These are phyloP conservation scores for Arthrocladium fulminans DNA, from an alignment of 2,329 filamentous ascomycete genomes.

Conservation along the genomic window DNA sequence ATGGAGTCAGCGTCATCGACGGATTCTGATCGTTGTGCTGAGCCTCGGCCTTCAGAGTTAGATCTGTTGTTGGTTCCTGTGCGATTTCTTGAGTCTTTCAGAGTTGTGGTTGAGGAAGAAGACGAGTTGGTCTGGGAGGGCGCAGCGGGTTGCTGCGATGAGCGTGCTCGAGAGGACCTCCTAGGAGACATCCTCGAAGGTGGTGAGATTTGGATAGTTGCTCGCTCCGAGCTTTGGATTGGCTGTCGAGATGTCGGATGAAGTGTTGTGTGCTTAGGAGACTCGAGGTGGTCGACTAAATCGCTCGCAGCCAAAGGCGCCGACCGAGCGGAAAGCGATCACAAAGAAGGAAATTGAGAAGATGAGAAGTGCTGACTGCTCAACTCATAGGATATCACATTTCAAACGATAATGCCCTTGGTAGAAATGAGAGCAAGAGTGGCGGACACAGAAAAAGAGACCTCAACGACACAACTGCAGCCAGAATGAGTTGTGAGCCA, in stretches of 20 bases:
- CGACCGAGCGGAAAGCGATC: neutral
- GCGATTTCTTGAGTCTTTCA: constrained; percentile 51
- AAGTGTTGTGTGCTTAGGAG: neutral
- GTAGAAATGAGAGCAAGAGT: neutral
- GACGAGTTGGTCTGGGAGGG: constrained; percentile 69
- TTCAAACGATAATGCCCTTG: neutral
- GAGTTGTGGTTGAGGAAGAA: constrained; percentile 58
- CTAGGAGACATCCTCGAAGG: constrained; percentile 54
- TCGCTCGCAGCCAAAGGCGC: neutral
- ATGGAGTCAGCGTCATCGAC: constrained; percentile 46
- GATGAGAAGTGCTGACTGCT: neutral
- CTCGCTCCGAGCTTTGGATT: neutral
- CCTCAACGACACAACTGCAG: neutral
- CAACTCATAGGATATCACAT: neutral
- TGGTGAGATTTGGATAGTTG: neutral
- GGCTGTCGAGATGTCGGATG: neutral
- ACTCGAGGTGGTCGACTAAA: neutral
- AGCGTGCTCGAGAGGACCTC: constrained; percentile 84
- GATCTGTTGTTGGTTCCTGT: constrained; percentile 63
- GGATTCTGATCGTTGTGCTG: constrained; percentile 47
- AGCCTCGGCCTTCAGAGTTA: constrained; percentile 65
- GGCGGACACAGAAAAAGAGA: neutral
- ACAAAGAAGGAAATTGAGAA: neutral
- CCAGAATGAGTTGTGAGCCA: neutral
- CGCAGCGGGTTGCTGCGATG: constrained; percentile 58